phyloP scores from a whole-genome alignment of 768 basidiomycete genomes.

The Tubosaeta brunneosetosa region DNA sequence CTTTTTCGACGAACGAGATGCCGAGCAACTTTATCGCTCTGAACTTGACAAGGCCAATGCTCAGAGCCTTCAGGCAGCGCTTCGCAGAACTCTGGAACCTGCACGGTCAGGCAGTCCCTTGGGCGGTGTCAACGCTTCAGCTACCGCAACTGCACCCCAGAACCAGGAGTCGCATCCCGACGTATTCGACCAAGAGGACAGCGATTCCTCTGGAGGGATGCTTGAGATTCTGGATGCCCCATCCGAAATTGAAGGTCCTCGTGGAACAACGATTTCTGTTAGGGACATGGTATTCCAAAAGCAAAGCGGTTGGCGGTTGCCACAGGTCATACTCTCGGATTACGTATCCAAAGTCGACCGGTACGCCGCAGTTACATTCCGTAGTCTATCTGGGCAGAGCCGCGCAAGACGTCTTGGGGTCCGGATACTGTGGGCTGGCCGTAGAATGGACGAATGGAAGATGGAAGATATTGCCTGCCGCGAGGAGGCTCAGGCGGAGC shows the following conservation, averaged over 20 bases:
- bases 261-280: slow-evolving; percentile 49
- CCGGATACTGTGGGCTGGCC: slow-evolving; percentile 68
- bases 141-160: neutral
- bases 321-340: slow-evolving; percentile 68
- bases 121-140: neutral
- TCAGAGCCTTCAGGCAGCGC: slow-evolving; percentile 38
- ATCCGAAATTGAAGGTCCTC: slow-evolving; percentile 47
- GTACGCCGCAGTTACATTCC: slow-evolving; percentile 72
- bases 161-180: slow-evolving; percentile 29
- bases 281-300: slow-evolving; percentile 80
- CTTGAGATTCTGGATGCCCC: slow-evolving; percentile 71
- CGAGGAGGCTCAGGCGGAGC: slow-evolving; percentile 75
- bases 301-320: slow-evolving; percentile 76
- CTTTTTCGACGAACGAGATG: slow-evolving; percentile 67
- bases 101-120: neutral
- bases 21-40: slow-evolving; percentile 49
- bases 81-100: slow-evolving; percentile 29
- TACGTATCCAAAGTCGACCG: slow-evolving; percentile 63
- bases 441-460: slow-evolving; percentile 56
- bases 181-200: slow-evolving; percentile 50
- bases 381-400: slow-evolving; percentile 59
- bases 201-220: slow-evolving; percentile 54
- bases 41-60: slow-evolving; percentile 51
- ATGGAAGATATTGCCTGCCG: slow-evolving; percentile 87
- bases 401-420: slow-evolving; percentile 72